phyloP scores from a whole-genome alignment of 176 grass and related monocot species.

The Hsuehochloa calcarea region DNA sequence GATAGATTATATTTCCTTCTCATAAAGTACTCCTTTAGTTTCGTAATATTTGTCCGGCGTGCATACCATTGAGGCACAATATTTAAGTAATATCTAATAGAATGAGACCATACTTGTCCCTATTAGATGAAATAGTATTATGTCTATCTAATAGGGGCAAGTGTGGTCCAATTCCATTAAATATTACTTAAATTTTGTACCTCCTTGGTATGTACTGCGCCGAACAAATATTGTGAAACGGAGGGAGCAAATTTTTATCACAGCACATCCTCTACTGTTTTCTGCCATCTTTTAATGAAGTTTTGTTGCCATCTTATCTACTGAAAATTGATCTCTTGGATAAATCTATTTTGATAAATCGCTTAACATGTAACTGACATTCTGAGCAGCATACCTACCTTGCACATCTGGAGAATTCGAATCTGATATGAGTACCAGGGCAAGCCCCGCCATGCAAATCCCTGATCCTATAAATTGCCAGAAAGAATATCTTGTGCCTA shows the following conservation, averaged over 20 bases:
- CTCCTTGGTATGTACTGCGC: no score
- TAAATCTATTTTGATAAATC: neutral
- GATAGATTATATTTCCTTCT: neutral
- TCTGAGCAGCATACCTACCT: neutral
- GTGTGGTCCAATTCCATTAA: no score
- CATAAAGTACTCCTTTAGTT: no score
- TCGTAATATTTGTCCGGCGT: no score
- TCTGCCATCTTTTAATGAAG: neutral
- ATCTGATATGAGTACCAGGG: constrained; percentile 43
- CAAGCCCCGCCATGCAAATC: constrained; percentile 39
- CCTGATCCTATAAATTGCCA: constrained; percentile 50
- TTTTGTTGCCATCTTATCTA: neutral
- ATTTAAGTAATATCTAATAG: no score
- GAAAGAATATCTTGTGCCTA: constrained; percentile 48
- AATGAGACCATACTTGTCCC: no score
- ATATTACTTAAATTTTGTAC: no score
- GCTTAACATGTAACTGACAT: neutral
- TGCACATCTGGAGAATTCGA: neutral
- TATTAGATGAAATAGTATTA: no score
- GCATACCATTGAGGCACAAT: no score
- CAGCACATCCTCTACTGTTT: neutral
- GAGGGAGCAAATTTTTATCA: neutral
- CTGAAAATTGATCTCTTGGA: neutral
- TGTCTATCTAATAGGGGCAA: no score
- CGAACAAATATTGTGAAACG: no score